Base-by-base conservation (phyloP, 1,139 yeast genomes). In the Blastobotrys serpentis region DNA sequence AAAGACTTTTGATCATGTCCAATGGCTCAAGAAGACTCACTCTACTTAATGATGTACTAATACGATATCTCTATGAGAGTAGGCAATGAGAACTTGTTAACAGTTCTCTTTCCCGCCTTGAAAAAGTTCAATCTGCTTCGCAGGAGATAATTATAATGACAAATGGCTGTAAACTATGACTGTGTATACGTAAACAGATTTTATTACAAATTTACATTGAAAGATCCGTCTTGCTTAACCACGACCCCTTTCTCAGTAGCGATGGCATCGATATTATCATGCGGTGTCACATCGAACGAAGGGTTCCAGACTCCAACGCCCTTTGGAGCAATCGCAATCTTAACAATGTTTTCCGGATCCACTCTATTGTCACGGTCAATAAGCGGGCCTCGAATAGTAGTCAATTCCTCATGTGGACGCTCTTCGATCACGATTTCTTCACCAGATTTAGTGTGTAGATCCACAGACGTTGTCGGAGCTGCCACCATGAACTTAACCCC, bases 261-360 rank as follows among this genome's bases (percentile, higher is more conserved):
- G 54, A 92, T 87, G 51, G 89, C 86, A 61, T 89, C 96, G 49
- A 92, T 88, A 43, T 84, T 71, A 42, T 75, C 76, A 60, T 83
- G 81, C 0, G 96, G 96, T 5, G 98, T 88, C 10, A 92, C 90
- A 64, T 92, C 98, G 61, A 92, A 92, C 0, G 97, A 86, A 1
- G 98, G 98, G 61, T 92, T 92, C 97, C 98, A 92, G 1, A 88
- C 96, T 2, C 76, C 72, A 34, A 90, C 85, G 0, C 85, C 86
- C 1, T 86, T 86, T 1, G 97, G 94, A 0, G 96, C 96, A 49
- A 86, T 78, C 26, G 87, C 86, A n/a, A 88, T 86, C 2, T 66
- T 60, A 4, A 51, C 59, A 26, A 64, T 58, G 34, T 72, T 55
- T 8, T 63, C 66, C 1, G 56, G 51, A 33, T 55, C 49, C 2